Evolutionary conservation across 208 protist species (phyloP).

Genomic region (Leishmania tarentolae): DNA sequence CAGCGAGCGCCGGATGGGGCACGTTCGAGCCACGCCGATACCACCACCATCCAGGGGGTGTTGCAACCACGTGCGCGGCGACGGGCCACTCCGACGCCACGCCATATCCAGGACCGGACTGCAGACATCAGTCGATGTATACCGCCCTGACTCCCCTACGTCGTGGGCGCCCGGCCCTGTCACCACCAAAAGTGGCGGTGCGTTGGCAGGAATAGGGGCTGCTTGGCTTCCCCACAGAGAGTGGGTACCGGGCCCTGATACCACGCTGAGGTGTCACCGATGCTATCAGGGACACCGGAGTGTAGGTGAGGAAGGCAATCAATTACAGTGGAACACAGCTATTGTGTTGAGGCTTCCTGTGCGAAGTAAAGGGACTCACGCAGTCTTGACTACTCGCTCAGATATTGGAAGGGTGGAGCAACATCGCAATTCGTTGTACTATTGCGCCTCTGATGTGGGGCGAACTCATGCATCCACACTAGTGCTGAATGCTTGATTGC

Average conservation of each 20-base stretch:
- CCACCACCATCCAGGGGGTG: background rate
- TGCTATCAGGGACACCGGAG: background rate
- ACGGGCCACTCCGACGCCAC: background rate
- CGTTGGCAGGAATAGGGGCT: constrained; percentile 1
- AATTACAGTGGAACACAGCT: background rate
- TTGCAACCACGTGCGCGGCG: background rate
- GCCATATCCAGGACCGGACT: background rate
- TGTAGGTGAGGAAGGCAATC: background rate
- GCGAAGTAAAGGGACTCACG: background rate
- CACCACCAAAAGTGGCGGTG: background rate
- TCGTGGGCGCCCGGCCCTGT: background rate
- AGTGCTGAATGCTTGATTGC: background rate
- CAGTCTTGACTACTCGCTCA: background rate
- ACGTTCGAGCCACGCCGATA: background rate
- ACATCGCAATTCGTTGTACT: background rate
- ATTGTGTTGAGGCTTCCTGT: background rate
- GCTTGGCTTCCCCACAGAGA: constrained; percentile 1
- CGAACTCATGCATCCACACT: background rate
- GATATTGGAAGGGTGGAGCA: background rate
- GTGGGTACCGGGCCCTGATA: background rate
- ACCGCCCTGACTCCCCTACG: background rate
- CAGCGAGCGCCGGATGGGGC: background rate
- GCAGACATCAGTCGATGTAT: background rate
- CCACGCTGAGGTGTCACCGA: background rate
- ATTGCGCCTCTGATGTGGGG: background rate